These are phyloP conservation scores for Ophiostoma fasciatum DNA, from an alignment of 2,329 filamentous ascomycete species.

Conservation along the genomic window DNA sequence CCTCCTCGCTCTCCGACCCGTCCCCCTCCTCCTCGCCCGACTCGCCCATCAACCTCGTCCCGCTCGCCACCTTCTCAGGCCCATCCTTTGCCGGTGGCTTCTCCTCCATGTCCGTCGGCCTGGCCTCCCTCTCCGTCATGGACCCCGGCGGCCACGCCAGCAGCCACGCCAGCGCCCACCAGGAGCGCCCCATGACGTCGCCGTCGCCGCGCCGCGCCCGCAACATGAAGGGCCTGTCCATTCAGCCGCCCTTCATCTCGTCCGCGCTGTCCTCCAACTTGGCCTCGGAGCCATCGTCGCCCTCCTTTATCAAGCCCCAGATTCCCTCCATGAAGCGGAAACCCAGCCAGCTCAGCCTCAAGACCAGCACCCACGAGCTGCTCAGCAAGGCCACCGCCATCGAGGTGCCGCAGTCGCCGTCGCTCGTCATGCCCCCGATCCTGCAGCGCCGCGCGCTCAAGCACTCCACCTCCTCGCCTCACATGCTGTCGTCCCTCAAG, in stretches of 20 bases:
- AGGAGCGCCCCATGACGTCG: constrained; percentile 48
- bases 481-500: constrained; percentile 46
- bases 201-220: constrained; percentile 57
- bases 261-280: constrained; percentile 30
- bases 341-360: constrained; percentile 64
- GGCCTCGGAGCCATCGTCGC: constrained; percentile 53
- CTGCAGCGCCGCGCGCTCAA: constrained; percentile 48
- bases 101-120: constrained; percentile 24
- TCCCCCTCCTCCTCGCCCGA: constrained; percentile 88
- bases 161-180: constrained; percentile 1
- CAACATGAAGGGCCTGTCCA: constrained; percentile 73
- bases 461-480: constrained; percentile 52
- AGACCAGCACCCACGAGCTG: constrained; percentile 50
- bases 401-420: constrained; percentile 41
- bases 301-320: constrained; percentile 66
- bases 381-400: constrained; percentile 28
- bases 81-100: constrained; percentile 39
- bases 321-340: constrained; percentile 59
- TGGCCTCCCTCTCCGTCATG: constrained; percentile 27
- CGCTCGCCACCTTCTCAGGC: constrained; percentile 52
- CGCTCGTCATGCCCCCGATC: constrained; percentile 34
- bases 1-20: constrained; percentile 75
- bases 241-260: constrained; percentile 45
- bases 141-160: constrained; percentile 5
- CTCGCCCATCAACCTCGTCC: constrained; percentile 63